Base-by-base conservation (phyloP, 2,329 filamentous ascomycete species). In the Pseudocercospora vitis region DNA sequence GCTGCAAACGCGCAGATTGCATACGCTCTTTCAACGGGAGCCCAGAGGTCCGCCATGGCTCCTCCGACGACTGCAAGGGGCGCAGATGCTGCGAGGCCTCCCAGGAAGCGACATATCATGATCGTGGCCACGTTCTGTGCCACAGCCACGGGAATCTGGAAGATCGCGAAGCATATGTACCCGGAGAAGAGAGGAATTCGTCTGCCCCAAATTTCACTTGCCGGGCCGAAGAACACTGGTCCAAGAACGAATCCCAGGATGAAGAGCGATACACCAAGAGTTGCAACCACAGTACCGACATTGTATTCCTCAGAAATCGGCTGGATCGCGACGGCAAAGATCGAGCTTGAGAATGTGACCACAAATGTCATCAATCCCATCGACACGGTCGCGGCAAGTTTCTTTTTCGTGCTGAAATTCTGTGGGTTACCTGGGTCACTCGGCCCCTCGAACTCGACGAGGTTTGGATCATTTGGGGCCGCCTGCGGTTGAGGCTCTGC, bases 171-270 rank as follows among this genome's bases (percentile, higher is more conserved):
- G 35, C 74, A 50, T 19, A 71, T 63, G 61, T 77, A 80, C 0
- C 78, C 79, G 18, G 74, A 58, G 64, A 81, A 77, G 3, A 83
- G 65, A 2, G 79, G 79, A 5, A 68, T 52, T 55, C 71, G 74
- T 9, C 81, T 73, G 1, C 81, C 81, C 56, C 76, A 81, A 1
- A 81, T 70, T 65, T 87, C 84, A 9, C 78, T 81, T 4, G 86
- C 59, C 0, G 84, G 84, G 0, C 82, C 82, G 50, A 63, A 65
- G 16, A 55, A 44, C 9, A 66, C 56, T 12, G 62, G 61, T 3
- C 57, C 55, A 5, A 59, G 53, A 11, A 57, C 59, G 42, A 65
- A 65, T 18, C 63, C 64, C 3, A 62, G 57, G 14, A 66, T 51
- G 49, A 64, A 65, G 12, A 66, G 52, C 2, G 55, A 45, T 7